Conservation (phyloP, 139 green algal genomes). For the Zygnema circumcarinatum region DNA sequence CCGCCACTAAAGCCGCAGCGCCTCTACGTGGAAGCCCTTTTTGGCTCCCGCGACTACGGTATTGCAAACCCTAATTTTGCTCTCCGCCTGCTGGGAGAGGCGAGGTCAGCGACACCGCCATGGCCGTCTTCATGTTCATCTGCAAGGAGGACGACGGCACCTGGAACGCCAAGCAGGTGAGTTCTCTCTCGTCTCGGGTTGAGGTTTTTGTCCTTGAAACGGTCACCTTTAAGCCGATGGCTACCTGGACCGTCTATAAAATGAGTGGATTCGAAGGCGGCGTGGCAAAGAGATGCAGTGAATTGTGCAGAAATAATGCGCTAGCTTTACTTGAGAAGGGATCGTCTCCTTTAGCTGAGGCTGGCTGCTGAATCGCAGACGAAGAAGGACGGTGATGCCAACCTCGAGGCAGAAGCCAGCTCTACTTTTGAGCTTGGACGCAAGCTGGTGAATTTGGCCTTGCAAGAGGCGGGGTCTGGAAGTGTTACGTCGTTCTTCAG, state of each 20-base stretch:
- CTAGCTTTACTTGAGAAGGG: too few species aligned
- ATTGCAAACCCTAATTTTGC: not conserved
- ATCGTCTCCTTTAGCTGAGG: too few species aligned
- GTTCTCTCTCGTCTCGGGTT: not conserved
- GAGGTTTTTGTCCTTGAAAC: not conserved
- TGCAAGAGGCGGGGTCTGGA: slow-evolving; percentile 20
- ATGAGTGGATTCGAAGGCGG: too few species aligned
- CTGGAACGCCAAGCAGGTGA: slow-evolving; percentile 46
- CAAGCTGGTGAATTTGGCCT: slow-evolving; percentile 36
- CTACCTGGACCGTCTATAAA: too few species aligned
- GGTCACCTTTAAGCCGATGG: too few species aligned
- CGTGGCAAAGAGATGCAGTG: too few species aligned
- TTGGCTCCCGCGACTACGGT: too few species aligned
- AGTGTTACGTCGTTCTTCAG: slow-evolving; percentile 41
- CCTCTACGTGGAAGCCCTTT: too few species aligned
- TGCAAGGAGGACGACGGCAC: slow-evolving; percentile 40
- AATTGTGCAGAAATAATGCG: too few species aligned
- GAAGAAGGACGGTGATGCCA: slow-evolving; percentile 20
- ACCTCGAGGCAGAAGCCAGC: slow-evolving; percentile 7
- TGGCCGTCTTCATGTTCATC: slow-evolving; percentile 50
- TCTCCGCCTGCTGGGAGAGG: not conserved
- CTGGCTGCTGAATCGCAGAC: too few species aligned
- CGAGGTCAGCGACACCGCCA: too few species aligned
- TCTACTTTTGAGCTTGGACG: not conserved
- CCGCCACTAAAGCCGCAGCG: too few species aligned